A percentile compares a stretch with the other conserved stretches of the same genome.
Evolutionary conservation across 2,329 filamentous ascomycete genomes (phyloP).

Genomic region (Claviceps sp.): DNA sequence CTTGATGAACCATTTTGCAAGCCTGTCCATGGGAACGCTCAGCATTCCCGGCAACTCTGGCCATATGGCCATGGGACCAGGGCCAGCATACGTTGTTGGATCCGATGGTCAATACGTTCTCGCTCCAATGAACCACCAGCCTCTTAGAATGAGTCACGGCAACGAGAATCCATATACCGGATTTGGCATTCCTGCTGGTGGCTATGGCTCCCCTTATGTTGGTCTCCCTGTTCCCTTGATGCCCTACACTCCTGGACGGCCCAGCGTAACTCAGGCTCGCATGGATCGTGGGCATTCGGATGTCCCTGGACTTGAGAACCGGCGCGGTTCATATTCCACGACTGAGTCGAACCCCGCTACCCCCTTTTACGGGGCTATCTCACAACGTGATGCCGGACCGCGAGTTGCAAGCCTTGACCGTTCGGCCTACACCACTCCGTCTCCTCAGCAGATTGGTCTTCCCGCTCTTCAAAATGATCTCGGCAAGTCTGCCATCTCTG

Average conservation of each 20-base stretch:
- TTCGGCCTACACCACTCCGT: slow-evolving; percentile 52
- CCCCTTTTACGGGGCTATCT: slow-evolving; percentile 46
- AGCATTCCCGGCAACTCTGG: slow-evolving; percentile 18
- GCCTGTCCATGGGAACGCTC: slow-evolving; percentile 24
- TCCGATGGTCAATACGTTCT: slow-evolving; percentile 26
- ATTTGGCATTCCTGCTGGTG: slow-evolving; percentile 18
- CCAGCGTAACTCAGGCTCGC: slow-evolving; percentile 29
- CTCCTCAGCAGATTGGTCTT: slow-evolving; percentile 44
- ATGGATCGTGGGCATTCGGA: slow-evolving; percentile 36
- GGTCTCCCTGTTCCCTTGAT: slow-evolving; percentile 26
- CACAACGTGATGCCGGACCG: slow-evolving; percentile 45
- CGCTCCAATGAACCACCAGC: slow-evolving; percentile 22
- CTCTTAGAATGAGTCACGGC: slow-evolving; percentile 21
- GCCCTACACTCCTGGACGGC: slow-evolving; percentile 40
- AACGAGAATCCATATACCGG: slow-evolving; percentile 21
- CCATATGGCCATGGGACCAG: slow-evolving; percentile 20
- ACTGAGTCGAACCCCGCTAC: slow-evolving; percentile 54
- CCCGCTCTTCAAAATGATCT: slow-evolving; percentile 25
- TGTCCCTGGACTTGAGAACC: slow-evolving; percentile 50
- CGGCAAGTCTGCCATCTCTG: slow-evolving; percentile 27
- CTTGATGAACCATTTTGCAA: slow-evolving; percentile 23
- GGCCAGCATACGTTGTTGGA: slow-evolving; percentile 23
- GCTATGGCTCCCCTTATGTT: slow-evolving; percentile 24
- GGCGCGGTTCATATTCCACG: slow-evolving; percentile 54
- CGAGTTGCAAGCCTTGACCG: slow-evolving; percentile 46